Conservation (phyloP, 1,284 basidiomycete genomes). For the Cronartium quercuum region DNA sequence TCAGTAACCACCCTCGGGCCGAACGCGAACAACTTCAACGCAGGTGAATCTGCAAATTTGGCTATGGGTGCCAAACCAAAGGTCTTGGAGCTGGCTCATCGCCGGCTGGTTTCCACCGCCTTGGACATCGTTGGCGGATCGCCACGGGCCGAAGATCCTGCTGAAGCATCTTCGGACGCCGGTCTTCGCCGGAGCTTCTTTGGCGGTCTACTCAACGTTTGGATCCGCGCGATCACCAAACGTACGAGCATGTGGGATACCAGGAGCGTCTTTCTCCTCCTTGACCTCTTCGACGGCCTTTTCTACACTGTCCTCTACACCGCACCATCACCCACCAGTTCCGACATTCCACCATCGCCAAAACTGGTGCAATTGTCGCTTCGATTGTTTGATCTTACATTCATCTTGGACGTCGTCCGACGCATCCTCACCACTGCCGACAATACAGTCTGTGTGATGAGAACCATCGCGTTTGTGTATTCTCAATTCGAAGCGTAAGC, state of each 20-base stretch:
- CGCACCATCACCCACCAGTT: slow-evolving; percentile 42
- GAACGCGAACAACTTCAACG: slow-evolving; percentile 53
- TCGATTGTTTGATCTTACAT: slow-evolving; percentile 51
- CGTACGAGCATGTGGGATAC: slow-evolving; percentile 54
- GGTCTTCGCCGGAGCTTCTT: slow-evolving; percentile 49
- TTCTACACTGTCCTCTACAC: slow-evolving; percentile 46
- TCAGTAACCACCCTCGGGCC: slow-evolving; percentile 51
- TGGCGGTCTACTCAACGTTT: slow-evolving; percentile 52
- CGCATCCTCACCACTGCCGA: slow-evolving; percentile 53
- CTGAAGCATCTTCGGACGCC: slow-evolving; percentile 3
- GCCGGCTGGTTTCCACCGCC: slow-evolving; percentile 53
- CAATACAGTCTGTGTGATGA: slow-evolving; percentile 54
- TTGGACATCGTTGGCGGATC: slow-evolving; percentile 51
- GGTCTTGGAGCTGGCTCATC: slow-evolving; percentile 54
- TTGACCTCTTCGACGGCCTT: slow-evolving; percentile 46
- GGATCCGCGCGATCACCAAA: slow-evolving; percentile 52
- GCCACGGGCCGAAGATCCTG: slow-evolving; percentile 14
- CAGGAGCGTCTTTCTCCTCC: slow-evolving; percentile 52
- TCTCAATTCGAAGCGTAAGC: slow-evolving; percentile 53
- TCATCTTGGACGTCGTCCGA: slow-evolving; percentile 52
- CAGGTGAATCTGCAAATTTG: slow-evolving; percentile 54
- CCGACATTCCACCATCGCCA: slow-evolving; percentile 44
- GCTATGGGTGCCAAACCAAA: slow-evolving; percentile 53
- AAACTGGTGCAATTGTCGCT: slow-evolving; percentile 40
- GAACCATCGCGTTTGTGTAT: slow-evolving; percentile 54